Base-by-base conservation (phyloP, 352 stramenopile genomes). In the Phytophthora sp. region DNA sequence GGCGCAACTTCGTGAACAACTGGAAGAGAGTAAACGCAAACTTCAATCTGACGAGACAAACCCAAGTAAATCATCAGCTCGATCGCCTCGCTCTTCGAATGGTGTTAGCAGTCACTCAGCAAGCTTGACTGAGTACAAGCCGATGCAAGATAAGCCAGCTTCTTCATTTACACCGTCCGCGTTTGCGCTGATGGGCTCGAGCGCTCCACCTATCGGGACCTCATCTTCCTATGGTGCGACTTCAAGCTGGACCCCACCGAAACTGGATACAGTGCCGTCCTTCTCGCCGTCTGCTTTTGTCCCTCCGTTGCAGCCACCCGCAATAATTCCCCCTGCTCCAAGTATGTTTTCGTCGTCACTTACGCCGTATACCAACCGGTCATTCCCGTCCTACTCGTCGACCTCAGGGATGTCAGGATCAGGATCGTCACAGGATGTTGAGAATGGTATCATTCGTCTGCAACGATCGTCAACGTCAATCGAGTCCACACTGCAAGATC, bases 381-480 rank as follows among this genome's bases (percentile, higher is more conserved):
- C 74, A 0, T 67, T 69, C n/a, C 42, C 62, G 8, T 61, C 44
- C 0, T 64, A 67, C 21, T 58, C 57, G 7, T 64, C 54, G 21
- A 47, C 62, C 0, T 7, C 42, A 20, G 35, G 51, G 11, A 24
- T 61, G 6, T 20, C 60, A 51, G 49, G 54, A 9, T 54, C 64
- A 42, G 59, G 56, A 49, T 63, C 64, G 3, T 74, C 59, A 2
- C 35, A 60, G 1, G 81, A 91, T 55, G 42, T 92, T 13, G 86
- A 94, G 29, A 88, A 76, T 51, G 77, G 76, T 23, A 79, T 94
- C 24, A 63, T 88, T 56, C 73, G 84, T n/a, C 59, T 94, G 26
- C 82, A 92, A 54, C 79, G 86, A 1, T 90, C 86, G 21, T 92
- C 86, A 0, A 87, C 83, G n/a, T 84, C 86, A 27, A 88, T 94